Evolutionary conservation across 139 green algal species (phyloP).

Genomic region (Desmodesmus armatus): DNA sequence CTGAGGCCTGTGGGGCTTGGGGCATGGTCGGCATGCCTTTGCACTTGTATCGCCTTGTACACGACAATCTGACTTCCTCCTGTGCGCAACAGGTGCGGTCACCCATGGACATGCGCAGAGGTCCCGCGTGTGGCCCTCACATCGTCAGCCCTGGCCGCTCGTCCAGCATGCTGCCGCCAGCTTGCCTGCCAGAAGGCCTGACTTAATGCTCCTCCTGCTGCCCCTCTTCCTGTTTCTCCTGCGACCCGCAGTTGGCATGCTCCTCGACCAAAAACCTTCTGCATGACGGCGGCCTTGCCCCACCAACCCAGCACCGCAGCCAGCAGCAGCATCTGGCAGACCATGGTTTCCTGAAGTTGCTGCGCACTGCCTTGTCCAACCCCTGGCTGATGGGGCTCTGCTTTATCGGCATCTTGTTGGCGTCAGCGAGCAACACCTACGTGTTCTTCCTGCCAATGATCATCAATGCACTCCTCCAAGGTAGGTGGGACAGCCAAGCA

Average conservation of each 20-base stretch:
- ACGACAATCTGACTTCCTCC: not conserved
- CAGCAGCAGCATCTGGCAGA: no score
- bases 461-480: constrained; percentile 31
- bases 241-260: not conserved
- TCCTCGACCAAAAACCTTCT: not conserved
- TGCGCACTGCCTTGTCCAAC: constrained; percentile 25
- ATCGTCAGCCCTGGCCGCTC: not conserved
- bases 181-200: not conserved
- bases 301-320: not conserved
- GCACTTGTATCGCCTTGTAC: not conserved
- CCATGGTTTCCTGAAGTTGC: constrained; percentile 32
- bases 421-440: not conserved
- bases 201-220: not conserved
- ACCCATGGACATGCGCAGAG: no score
- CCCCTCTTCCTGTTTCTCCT: not conserved
- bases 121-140: no score
- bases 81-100: no score
- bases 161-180: not conserved
- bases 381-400: constrained; percentile 21
- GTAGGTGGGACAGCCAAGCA: not conserved
- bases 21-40: not conserved
- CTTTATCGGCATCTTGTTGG: constrained; percentile 4
- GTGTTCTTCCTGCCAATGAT: constrained; percentile 47
- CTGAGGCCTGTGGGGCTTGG: not conserved
- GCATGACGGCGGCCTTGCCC: not conserved